Percentiles rank a stretch among this genome's conserved stretches.
These are phyloP conservation scores for Leishmania aethiopica DNA, from an alignment of 208 protist genomes.

Conservation along the genomic window DNA sequence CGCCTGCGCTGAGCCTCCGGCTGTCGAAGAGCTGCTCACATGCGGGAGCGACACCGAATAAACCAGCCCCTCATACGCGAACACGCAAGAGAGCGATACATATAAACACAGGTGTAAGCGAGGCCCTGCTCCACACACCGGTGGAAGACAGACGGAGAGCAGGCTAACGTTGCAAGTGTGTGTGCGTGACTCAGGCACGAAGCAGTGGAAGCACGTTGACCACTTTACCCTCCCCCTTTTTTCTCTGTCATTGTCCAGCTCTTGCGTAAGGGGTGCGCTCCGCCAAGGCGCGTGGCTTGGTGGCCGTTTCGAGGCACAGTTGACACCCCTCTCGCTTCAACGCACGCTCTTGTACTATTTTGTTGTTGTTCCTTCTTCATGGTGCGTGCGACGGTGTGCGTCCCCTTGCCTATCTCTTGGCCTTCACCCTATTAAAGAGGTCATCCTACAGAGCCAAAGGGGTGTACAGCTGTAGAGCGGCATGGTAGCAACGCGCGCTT, in stretches of 20 bases:
- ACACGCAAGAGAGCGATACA: background rate
- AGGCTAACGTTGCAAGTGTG: background rate
- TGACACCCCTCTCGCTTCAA: background rate
- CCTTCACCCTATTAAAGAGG: background rate
- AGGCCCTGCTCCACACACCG: background rate
- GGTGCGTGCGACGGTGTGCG: background rate
- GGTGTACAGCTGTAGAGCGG: background rate
- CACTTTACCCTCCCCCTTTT: background rate
- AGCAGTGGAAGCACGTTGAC: background rate
- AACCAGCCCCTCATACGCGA: background rate
- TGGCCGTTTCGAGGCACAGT: background rate
- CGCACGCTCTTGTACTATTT: background rate
- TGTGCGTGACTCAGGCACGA: background rate
- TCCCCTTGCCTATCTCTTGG: background rate
- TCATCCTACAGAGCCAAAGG: background rate
- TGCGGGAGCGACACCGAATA: background rate
- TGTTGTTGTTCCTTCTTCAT: background rate
- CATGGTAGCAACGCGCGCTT: background rate
- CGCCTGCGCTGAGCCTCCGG: background rate
- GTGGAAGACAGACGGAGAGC: background rate
- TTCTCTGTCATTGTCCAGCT: background rate
- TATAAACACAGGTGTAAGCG: background rate
- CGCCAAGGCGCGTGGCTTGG: background rate
- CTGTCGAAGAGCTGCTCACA: background rate
- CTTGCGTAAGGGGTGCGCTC: background rate